These are phyloP conservation scores for Cryptococcus floricola DNA, from an alignment of 1,284 basidiomycete genomes.

Conservation along the genomic window DNA sequence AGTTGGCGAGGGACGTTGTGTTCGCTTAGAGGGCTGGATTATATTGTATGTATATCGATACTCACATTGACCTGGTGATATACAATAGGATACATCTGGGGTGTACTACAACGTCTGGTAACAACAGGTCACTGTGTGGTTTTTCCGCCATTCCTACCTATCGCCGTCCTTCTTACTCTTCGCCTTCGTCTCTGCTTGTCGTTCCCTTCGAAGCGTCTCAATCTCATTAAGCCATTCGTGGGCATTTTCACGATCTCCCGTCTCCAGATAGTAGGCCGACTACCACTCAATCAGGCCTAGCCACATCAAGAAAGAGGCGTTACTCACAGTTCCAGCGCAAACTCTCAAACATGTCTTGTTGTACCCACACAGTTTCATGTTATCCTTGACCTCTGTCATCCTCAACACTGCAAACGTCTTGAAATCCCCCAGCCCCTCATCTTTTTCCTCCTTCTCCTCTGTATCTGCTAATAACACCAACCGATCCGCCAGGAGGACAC, in stretches of 20 bases:
- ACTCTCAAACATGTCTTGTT: not conserved
- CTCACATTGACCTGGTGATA: not conserved
- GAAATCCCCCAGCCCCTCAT: not conserved
- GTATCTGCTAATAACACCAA: not conserved
- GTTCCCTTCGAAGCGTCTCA: not conserved
- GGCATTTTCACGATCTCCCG: not conserved
- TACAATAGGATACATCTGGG: not conserved
- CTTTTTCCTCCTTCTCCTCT: not conserved
- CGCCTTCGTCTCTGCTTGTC: not conserved
- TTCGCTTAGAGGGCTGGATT: conserved; percentile 60
- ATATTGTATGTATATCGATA: conserved; percentile 3
- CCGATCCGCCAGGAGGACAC: not conserved
- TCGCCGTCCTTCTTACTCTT: not conserved
- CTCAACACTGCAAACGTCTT: not conserved
- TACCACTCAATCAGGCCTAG: not conserved
- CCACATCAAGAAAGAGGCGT: not conserved
- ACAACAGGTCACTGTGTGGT: not conserved
- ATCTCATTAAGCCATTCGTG: conserved; percentile 1
- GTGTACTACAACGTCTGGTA: not conserved
- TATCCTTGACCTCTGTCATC: not conserved
- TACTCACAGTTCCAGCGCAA: not conserved
- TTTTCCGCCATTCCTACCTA: not conserved
- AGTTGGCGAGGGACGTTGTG: conserved; percentile 78
- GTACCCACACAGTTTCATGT: not conserved
- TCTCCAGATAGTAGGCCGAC: conserved; percentile 1